Evolutionary conservation across 2,329 filamentous ascomycete genomes (phyloP).

Genomic region (Fusarium piperis): DNA sequence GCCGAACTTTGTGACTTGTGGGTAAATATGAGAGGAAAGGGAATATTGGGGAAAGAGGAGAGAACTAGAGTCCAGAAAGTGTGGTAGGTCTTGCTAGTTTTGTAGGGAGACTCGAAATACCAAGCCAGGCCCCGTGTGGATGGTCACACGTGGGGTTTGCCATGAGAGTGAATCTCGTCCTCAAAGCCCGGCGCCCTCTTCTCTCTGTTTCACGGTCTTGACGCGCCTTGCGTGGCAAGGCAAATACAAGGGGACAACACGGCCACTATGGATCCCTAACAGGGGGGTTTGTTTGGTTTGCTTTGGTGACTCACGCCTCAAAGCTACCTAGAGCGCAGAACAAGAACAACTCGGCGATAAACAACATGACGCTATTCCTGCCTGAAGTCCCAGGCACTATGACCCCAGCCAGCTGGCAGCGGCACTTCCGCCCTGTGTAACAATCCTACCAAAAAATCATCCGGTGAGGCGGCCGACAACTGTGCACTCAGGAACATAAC

Average conservation of each 20-base stretch:
- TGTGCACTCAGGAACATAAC: neutral
- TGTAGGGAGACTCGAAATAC: constrained; percentile 23
- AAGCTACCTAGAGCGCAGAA: too few species aligned
- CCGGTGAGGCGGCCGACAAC: constrained; percentile 13
- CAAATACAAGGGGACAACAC: constrained; percentile 16
- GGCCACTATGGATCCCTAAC: constrained; percentile 7
- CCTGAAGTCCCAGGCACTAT: neutral
- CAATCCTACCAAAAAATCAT: constrained; percentile 14
- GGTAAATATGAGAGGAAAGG: neutral
- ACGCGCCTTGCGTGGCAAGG: constrained; percentile 26
- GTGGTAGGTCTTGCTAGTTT: constrained; percentile 15
- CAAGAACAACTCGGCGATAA: constrained; percentile 4
- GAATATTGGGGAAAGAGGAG: constrained; percentile 1
- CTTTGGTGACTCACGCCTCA: constrained; percentile 28
- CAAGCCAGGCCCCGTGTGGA: constrained; percentile 23
- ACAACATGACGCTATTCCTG: neutral
- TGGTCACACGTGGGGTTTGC: constrained; percentile 28
- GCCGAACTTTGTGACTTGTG: neutral
- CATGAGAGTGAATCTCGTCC: constrained; percentile 12
- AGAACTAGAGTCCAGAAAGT: neutral
- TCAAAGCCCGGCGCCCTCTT: neutral
- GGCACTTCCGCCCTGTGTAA: neutral
- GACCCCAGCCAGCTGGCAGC: neutral
- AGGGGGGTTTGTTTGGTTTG: constrained; percentile 25
- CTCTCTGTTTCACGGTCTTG: constrained; percentile 19